Evolutionary conservation across 164 flowering plant genomes (phyloP), one percentile per base, ranked within the genome.

Genomic region (Aristolochia fimbriata): DNA sequence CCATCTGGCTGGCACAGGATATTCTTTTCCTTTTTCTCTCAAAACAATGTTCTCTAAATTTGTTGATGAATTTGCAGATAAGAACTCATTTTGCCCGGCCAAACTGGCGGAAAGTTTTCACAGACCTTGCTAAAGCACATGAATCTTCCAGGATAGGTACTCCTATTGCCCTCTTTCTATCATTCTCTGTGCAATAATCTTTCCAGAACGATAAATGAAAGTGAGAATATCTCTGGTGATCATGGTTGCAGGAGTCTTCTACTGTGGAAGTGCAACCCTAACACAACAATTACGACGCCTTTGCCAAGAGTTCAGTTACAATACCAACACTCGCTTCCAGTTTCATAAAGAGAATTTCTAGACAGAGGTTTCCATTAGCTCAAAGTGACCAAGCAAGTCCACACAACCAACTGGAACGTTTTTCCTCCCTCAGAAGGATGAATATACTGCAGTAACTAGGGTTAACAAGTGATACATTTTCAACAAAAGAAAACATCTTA

Each of bases 261-360:
- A 93, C 66, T 88, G 99, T 71, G 99, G 99, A 76, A 78, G 83
- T 55, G 65, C 86, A 0, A 70, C 79, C 16, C 83, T 90, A 20
- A 76, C 83, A 21, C 73, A 79, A 71, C 72, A 74, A 37, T 71
- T 93, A 31, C 80, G 63, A 65, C 47, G 73, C 33, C 89, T 90
- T 20, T 90, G 89, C 58, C 74, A 75, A 25, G 92, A 93, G 55
- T 81, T 84, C 76, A 90, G 81, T 73, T 60, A 80, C 23, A 73
- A 65, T 46, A 63, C 96, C 15, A 54, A 94, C 22, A 86, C 93
- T 1, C 77, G 97, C 16, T 93, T 90, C 76, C 76, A 81, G 5
- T 90, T 93, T 60, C 96, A 90, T 82, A 90, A 88, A 77, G 95
- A 90, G 65, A 90, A 90, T 70, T 93, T 93, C 73, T 88, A 83